phyloP scores from a whole-genome alignment of 1,284 basidiomycete genomes.

The Afroboletus lepidellus region DNA sequence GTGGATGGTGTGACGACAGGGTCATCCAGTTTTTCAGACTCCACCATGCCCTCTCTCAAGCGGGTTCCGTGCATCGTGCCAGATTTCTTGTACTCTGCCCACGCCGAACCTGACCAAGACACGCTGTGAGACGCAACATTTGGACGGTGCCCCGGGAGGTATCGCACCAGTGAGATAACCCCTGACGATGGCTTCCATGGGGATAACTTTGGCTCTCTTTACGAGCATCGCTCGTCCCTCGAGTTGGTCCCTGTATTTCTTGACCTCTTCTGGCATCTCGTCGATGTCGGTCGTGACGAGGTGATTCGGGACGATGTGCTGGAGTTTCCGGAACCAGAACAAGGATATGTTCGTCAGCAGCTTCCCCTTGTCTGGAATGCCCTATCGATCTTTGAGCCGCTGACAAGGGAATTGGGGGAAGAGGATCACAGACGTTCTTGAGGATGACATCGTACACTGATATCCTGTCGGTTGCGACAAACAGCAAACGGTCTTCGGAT shows the following conservation, averaged over 20 bases:
- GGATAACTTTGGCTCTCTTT: conserved; percentile 84
- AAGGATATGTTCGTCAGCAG: conserved; percentile 88
- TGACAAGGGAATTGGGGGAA: neutral
- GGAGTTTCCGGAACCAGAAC: conserved; percentile 93
- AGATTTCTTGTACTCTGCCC: conserved; percentile 88
- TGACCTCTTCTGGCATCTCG: conserved; percentile 74
- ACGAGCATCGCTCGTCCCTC: conserved; percentile 91
- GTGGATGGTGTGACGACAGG: conserved; percentile 97
- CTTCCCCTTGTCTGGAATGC: conserved; percentile 91
- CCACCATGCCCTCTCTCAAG: conserved; percentile 77
- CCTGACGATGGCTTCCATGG: conserved; percentile 95
- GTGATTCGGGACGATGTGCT: conserved; percentile 82
- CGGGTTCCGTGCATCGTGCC: conserved; percentile 89
- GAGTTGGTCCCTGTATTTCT: conserved; percentile 68
- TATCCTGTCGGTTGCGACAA: conserved; percentile 95
- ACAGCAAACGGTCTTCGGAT: conserved; percentile 72
- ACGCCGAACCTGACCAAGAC: conserved; percentile 75
- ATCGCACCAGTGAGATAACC: conserved; percentile 88
- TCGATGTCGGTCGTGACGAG: conserved; percentile 74
- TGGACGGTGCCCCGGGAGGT: conserved; percentile 4
- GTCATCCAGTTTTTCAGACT: conserved; percentile 79
- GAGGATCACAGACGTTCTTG: conserved; percentile 66
- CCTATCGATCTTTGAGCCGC: conserved; percentile 47
- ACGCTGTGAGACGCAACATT: conserved; percentile 10
- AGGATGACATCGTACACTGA: conserved; percentile 97